These are phyloP conservation scores for Taphrina populina DNA, from an alignment of 1,139 yeast species.

Conservation along the genomic window DNA sequence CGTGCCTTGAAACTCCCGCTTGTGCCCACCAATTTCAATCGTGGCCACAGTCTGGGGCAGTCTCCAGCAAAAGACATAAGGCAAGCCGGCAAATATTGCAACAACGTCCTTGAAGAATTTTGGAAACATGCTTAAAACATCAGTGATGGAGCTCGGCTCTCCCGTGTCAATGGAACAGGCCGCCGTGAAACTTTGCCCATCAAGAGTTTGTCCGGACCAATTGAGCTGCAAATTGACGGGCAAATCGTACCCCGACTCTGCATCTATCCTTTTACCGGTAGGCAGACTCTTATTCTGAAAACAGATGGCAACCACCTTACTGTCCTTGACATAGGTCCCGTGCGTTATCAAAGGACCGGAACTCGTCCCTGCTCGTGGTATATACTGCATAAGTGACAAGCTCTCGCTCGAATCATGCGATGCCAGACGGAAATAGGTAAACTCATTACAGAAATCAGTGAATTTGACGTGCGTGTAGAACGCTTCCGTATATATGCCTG, in stretches of 20 bases:
- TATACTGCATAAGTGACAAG: constrained; percentile 19
- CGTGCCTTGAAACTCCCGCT: constrained; percentile 2
- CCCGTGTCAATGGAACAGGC: background rate
- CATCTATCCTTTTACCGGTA: constrained; percentile 4
- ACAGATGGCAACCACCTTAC: constrained; percentile 20
- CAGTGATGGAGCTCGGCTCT: constrained; percentile 22
- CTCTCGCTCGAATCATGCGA: constrained; percentile 8
- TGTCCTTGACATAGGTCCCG: constrained; percentile 12
- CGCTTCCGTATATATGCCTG: constrained; percentile 17
- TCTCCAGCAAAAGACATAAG: constrained; percentile 32
- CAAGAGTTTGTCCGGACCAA: constrained; percentile 15
- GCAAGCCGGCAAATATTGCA: constrained; percentile 29
- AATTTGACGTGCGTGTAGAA: constrained; percentile 16
- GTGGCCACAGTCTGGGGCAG: constrained; percentile 2
- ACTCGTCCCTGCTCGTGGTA: constrained; percentile 20
- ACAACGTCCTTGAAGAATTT: constrained; percentile 31
- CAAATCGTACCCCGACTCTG: constrained; percentile 16
- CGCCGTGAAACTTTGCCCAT: constrained; percentile 5
- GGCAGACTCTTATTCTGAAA: constrained; percentile 5
- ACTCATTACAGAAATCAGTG: constrained; percentile 19
- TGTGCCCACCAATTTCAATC: constrained; percentile 15
- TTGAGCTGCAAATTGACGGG: background rate
- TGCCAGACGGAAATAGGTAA: constrained; percentile 19
- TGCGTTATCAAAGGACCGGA: constrained; percentile 5
- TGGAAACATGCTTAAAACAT: constrained; percentile 30